phyloP scores from a whole-genome alignment of 2,329 filamentous ascomycete species.

The Cytospora piceicola region DNA sequence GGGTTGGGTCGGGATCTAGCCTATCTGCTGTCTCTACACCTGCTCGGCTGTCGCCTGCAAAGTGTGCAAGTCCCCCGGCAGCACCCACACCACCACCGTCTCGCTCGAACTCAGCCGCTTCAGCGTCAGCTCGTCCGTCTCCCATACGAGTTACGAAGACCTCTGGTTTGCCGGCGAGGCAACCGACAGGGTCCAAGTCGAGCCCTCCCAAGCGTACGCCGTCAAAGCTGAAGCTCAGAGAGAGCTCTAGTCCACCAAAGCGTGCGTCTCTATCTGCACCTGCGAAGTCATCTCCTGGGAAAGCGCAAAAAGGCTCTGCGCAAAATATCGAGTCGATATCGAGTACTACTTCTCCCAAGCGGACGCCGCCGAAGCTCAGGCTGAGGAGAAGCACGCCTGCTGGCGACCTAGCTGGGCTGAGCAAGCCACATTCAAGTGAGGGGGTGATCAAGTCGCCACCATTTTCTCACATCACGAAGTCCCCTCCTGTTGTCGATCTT shows the following conservation, averaged over 20 bases:
- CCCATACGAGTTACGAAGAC: background rate
- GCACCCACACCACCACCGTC: slow-evolving; percentile 10
- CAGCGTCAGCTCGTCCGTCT: background rate
- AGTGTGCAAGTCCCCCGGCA: background rate
- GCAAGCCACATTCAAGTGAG: background rate
- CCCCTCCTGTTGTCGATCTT: background rate
- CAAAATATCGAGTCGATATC: background rate
- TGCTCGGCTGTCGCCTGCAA: background rate
- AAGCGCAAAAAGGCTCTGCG: too few relatives aligned
- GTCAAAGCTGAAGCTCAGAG: slow-evolving; percentile 11
- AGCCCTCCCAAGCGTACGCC: slow-evolving; percentile 10
- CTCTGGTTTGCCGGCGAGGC: background rate
- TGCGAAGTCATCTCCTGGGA: background rate
- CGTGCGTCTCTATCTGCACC: background rate
- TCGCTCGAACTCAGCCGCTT: slow-evolving; percentile 7
- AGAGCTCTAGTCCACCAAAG: slow-evolving; percentile 4
- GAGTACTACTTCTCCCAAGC: slow-evolving; percentile 16
- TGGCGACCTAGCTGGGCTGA: background rate
- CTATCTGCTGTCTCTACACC: background rate
- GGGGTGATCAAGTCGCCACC: background rate
- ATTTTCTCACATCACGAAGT: background rate
- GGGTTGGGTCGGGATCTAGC: background rate
- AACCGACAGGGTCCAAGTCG: background rate
- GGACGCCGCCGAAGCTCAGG: slow-evolving; percentile 22
- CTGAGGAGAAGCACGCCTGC: slow-evolving; percentile 20